Conservation (phyloP, 2,329 filamentous ascomycete species). For the Penicillium sp. region DNA sequence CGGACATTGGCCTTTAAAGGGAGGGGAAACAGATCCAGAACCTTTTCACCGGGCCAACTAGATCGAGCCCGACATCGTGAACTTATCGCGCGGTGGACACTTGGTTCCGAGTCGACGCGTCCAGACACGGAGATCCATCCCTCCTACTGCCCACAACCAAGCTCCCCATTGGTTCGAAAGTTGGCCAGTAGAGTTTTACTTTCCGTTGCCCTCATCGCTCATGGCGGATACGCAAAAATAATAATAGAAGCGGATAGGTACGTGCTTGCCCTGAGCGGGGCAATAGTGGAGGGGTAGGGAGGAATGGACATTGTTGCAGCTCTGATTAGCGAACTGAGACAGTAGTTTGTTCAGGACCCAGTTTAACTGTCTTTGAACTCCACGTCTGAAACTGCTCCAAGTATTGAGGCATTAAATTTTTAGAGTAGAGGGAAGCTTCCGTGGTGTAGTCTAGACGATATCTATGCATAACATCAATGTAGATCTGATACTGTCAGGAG, state of each 20-base stretch:
- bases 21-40: not conserved
- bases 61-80: constrained; percentile 7
- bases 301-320: constrained; percentile 4
- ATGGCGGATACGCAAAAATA: constrained; percentile 11
- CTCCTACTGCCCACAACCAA: constrained; percentile 9
- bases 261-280: constrained; percentile 18
- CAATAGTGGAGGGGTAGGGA: constrained; percentile 4
- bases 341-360: not conserved
- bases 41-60: not conserved
- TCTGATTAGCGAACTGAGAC: constrained; percentile 8
- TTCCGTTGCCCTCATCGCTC: not conserved
- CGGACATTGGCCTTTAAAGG: not conserved
- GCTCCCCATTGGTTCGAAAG: constrained; percentile 15
- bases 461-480: too few relatives aligned
- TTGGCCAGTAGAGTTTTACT: not conserved
- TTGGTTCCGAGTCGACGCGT: constrained; percentile 9
- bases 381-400: not conserved
- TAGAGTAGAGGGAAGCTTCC: not conserved
- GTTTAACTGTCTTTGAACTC: not conserved
- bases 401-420: not conserved
- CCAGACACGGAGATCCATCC: constrained; percentile 21
- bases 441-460: too few relatives aligned
- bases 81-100: constrained; percentile 7
- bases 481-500: too few relatives aligned
- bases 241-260: constrained; percentile 16